Evolutionary conservation across 2,329 filamentous ascomycete genomes (phyloP).

Genomic region (Phialocephala sp.): DNA sequence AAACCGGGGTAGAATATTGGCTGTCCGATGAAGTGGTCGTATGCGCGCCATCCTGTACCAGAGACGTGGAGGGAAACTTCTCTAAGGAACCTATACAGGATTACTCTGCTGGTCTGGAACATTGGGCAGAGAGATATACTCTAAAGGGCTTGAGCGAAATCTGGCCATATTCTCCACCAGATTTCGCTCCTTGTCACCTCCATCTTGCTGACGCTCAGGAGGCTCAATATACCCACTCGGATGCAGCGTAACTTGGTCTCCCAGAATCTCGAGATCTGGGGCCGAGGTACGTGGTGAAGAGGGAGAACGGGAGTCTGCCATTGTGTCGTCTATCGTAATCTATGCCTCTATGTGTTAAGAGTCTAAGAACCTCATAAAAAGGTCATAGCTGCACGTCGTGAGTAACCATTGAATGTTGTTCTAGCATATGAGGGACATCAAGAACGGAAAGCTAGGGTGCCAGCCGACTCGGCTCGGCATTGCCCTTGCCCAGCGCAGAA

Average conservation of each 20-base stretch:
- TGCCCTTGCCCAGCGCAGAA: slow-evolving; percentile 7
- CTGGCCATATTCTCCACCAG: slow-evolving; percentile 84
- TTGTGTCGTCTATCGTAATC: slow-evolving; percentile 34
- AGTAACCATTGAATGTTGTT: slow-evolving; percentile 19
- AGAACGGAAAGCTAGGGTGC: slow-evolving; percentile 11
- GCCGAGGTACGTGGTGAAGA: slow-evolving; percentile 55
- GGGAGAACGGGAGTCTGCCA: slow-evolving; percentile 43
- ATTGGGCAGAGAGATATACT: slow-evolving; percentile 47
- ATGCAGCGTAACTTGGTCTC: slow-evolving; percentile 75
- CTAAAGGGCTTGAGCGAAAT: slow-evolving; percentile 74
- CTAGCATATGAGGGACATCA: slow-evolving; percentile 9
- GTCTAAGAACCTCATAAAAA: slow-evolving; percentile 22
- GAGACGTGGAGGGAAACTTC: slow-evolving; percentile 94
- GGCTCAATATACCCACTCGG: slow-evolving; percentile 71
- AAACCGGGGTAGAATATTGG: slow-evolving; percentile 94
- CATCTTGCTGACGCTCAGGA: slow-evolving; percentile 48
- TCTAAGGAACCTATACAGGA: slow-evolving; percentile 74
- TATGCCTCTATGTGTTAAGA: neutral
- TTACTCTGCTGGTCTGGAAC: slow-evolving; percentile 13
- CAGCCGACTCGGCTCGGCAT: slow-evolving; percentile 15
- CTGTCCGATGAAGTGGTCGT: slow-evolving; percentile 88
- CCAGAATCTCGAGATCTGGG: slow-evolving; percentile 79
- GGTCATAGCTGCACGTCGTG: slow-evolving; percentile 22
- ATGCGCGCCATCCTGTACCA: slow-evolving; percentile 92
- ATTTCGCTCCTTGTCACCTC: slow-evolving; percentile 67